phyloP scores from a whole-genome alignment of 75 land plant species.

The Pinus tabuliformis region DNA sequence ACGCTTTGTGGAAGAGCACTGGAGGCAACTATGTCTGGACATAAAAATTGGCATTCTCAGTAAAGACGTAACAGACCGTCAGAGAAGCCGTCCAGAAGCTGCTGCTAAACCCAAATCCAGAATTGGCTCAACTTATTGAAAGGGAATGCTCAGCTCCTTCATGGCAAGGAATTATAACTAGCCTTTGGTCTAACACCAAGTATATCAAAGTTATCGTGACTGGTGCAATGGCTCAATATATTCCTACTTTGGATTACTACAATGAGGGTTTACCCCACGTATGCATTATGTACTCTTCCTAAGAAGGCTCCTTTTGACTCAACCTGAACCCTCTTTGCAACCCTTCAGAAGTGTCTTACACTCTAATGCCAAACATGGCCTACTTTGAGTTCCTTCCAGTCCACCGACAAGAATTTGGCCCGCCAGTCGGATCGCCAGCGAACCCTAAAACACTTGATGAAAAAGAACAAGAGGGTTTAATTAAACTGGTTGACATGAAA shows the following conservation, averaged over 20 bases:
- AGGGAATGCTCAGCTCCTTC: conserved; percentile 46
- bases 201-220: conserved; percentile 70
- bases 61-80: conserved; percentile 3
- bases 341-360: conserved; percentile 58
- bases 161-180: conserved; percentile 76
- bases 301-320: conserved; percentile 80
- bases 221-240: conserved; percentile 85
- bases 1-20: conserved; percentile 60
- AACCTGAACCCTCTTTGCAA: conserved; percentile 62
- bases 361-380: conserved; percentile 72
- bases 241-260: conserved; percentile 65
- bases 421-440: neutral
- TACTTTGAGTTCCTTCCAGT: conserved; percentile 88
- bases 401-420: conserved; percentile 15
- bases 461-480: conserved; percentile 30
- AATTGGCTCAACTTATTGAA: conserved; percentile 48
- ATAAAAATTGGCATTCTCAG: conserved; percentile 44
- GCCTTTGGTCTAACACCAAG: conserved; percentile 79
- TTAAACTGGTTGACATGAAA: conserved; percentile 56
- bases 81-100: conserved; percentile 33
- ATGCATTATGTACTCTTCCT: conserved; percentile 79
- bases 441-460: conserved; percentile 7
- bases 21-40: conserved; percentile 51
- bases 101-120: conserved; percentile 40
- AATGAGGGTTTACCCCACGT: conserved; percentile 67